These are phyloP conservation scores for Imleria badia DNA, from an alignment of 768 basidiomycete genomes.

Conservation along the genomic window DNA sequence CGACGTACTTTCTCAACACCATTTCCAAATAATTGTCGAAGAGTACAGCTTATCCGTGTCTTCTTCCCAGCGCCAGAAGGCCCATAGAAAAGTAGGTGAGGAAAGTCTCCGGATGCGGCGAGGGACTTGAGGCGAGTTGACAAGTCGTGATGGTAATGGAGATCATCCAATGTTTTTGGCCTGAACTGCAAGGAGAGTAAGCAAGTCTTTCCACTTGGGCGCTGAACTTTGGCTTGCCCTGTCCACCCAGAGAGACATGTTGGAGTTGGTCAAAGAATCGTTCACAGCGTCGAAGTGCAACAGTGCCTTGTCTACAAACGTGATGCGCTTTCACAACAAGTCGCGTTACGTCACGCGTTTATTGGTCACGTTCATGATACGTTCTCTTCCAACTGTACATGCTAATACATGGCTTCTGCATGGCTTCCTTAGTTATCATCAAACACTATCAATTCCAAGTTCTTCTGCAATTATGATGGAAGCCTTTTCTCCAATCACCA, in stretches of 20 bases:
- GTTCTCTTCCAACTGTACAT: too few species aligned
- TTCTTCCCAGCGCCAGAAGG: constrained; percentile 98
- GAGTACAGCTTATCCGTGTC: constrained; percentile 88
- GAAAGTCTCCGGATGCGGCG: constrained; percentile 89
- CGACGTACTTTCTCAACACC: constrained; percentile 87
- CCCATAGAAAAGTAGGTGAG: constrained; percentile 96
- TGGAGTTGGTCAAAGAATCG: not conserved
- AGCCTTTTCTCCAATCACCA: constrained; percentile 30
- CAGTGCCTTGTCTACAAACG: not conserved
- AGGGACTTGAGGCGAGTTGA: constrained; percentile 79
- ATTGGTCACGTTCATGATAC: constrained; percentile 17
- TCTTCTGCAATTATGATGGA: constrained; percentile 22
- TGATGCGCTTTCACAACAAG: constrained; percentile 1
- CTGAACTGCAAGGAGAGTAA: constrained; percentile 59
- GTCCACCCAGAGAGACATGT: constrained; percentile 73
- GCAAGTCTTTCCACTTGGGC: not conserved
- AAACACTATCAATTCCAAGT: constrained; percentile 16
- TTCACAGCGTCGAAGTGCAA: not conserved
- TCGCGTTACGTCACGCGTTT: constrained; percentile 36
- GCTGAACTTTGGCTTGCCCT: constrained; percentile 24
- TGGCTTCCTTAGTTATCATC: not conserved
- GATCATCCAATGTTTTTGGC: constrained; percentile 76
- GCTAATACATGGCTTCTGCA: too few species aligned
- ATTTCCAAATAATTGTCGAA: constrained; percentile 85
- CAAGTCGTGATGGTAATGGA: constrained; percentile 85